Base-by-base conservation (phyloP, 345 rosid genomes). In the Syzygium oleosum region DNA sequence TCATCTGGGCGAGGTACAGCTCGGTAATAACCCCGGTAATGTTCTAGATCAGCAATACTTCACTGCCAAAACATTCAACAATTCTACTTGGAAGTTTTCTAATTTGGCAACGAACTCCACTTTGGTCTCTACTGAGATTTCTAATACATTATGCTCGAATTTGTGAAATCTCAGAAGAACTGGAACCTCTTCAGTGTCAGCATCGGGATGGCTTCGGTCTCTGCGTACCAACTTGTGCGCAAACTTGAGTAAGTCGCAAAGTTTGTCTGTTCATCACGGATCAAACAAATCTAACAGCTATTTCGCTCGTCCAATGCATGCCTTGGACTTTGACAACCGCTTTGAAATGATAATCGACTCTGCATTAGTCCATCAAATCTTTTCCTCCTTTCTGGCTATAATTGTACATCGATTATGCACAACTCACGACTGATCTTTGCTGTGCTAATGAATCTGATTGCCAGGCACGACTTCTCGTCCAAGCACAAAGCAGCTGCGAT, bases 111-210 rank as follows among this genome's bases (percentile, higher is more conserved):
- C 9, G 9, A 61, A 19, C 80, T 34, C 79, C 79, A 68, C 23
- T 68, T 17, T 68, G 80, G 80, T 22, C 12, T 68, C 46, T 34
- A 38, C 80, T 68, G 80, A 68, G 80, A 68, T 34, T 49, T 84
- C 85, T 84, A 84, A 52, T 84, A n/a, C 80, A 73, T 73, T 73
- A 52, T n/a, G 85, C 59, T 55, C 52, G 55, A 84, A 2, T 53
- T n/a, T 29, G 61, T 84, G 58, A 51, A 13, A 13, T 49, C 56
- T 58, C 85, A 84, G 87, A 89, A 89, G 55, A 87, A 87, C 16
- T 87, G 85, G 87, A 89, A 52, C 85, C 88, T 87, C 21, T 58
- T 87, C 85, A 89, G 87, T 78, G 87, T 56, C 4, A 87, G 87
- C 54, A 43, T 87, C 7, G 85, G 43, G 10, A 73, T 85, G 88